Conservation (phyloP, 140 eudicot genomes). For the Bidens hawaiensis region DNA sequence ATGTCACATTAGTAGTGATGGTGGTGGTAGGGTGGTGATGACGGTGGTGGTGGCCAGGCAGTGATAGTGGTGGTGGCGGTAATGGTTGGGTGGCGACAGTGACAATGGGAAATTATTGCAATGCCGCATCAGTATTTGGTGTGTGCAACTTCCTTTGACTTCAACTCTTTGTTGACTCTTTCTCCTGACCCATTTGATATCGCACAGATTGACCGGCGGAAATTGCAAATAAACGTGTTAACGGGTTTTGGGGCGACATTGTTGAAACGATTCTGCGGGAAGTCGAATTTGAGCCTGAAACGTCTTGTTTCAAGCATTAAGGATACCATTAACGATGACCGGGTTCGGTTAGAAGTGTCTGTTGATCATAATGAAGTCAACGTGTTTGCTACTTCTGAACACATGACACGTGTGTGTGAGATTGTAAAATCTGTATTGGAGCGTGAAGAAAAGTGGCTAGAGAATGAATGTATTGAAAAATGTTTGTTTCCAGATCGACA, state of each 20-base stretch:
- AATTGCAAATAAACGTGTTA: conserved; percentile 44
- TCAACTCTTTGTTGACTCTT: conserved; percentile 40
- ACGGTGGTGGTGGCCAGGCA: too few relatives aligned
- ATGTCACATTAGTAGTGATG: too few relatives aligned
- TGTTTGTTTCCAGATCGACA: conserved; percentile 58
- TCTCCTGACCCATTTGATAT: conserved; percentile 71
- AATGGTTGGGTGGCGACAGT: too few relatives aligned
- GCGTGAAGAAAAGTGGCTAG: conserved; percentile 56
- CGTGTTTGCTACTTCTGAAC: conserved; percentile 48
- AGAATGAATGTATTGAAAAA: conserved; percentile 76
- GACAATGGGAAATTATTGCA: conserved; percentile 70
- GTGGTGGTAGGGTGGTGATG: too few relatives aligned
- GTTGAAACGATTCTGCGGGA: conserved; percentile 79
- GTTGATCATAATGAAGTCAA: conserved; percentile 48
- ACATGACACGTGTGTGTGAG: conserved; percentile 48
- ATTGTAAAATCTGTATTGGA: conserved; percentile 43
- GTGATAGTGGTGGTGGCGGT: too few relatives aligned
- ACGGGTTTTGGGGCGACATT: conserved; percentile 57
- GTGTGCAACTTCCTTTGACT: conserved; percentile 65
- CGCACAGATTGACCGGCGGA: conserved; percentile 37
- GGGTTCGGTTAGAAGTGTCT: conserved; percentile 63
- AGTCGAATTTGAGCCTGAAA: conserved; percentile 38
- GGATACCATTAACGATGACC: conserved; percentile 42
- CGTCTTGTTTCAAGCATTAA: conserved; percentile 51
- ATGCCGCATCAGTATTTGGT: conserved; percentile 56